Conservation (phyloP, 495 filamentous ascomycete genomes). For the Evernia prunastri region DNA sequence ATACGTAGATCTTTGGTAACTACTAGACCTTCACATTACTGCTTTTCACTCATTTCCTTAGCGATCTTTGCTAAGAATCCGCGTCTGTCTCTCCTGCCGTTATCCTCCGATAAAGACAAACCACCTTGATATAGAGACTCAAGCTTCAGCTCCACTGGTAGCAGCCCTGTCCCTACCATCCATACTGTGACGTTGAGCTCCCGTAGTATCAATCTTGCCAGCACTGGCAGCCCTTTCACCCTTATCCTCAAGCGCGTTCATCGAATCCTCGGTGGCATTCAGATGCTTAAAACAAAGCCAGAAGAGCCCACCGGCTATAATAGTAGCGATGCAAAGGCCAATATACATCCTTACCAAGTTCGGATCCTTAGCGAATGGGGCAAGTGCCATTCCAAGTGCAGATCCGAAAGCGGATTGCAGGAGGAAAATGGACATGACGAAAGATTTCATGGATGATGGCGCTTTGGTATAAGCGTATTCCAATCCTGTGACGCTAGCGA, state of each 20-base stretch:
- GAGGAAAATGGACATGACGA: conserved; percentile 36
- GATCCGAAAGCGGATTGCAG: conserved; percentile 37
- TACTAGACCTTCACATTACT: too few relatives aligned
- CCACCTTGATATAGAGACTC: background rate
- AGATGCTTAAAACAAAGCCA: conserved; percentile 39
- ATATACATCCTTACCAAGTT: conserved; percentile 25
- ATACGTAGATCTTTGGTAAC: too few relatives aligned
- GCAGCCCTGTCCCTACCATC: background rate
- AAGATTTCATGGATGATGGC: conserved; percentile 60
- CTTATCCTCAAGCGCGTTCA: conserved; percentile 41
- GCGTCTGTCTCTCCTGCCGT: too few relatives aligned
- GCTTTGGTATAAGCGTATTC: conserved; percentile 78
- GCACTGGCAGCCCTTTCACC: conserved; percentile 20
- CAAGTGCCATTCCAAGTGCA: conserved; percentile 39
- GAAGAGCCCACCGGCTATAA: conserved; percentile 42
- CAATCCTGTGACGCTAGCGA: conserved; percentile 57
- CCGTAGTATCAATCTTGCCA: conserved; percentile 22
- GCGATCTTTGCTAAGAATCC: background rate
- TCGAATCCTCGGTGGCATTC: conserved; percentile 41
- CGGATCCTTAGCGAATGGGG: conserved; percentile 38
- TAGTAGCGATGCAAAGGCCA: conserved; percentile 32
- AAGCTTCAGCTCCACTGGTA: background rate
- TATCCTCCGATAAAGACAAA: background rate
- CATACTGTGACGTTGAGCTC: background rate
- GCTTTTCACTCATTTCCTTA: too few relatives aligned